A percentile compares a stretch with the other conserved stretches of the same genome.
Evolutionary conservation across 2,329 filamentous ascomycete species (phyloP).

Genomic region (Exophiala alcalophila): DNA sequence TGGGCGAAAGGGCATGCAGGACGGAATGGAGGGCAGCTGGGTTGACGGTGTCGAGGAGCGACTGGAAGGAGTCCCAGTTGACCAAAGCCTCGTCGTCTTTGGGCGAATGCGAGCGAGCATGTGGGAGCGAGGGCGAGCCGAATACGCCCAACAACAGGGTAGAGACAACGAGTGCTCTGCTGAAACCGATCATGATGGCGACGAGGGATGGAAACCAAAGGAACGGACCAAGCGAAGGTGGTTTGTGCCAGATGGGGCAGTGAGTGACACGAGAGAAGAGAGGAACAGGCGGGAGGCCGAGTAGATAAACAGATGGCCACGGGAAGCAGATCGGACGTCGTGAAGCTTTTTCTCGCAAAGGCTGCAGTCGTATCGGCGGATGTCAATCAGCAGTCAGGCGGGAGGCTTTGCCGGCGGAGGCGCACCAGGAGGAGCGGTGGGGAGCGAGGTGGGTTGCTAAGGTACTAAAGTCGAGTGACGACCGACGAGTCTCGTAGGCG

Average conservation of each 20-base stretch:
- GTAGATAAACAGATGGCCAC: conserved; percentile 9
- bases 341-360: background rate
- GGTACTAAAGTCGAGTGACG: no score
- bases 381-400: no score
- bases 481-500: no score
- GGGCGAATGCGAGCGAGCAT: conserved; percentile 15
- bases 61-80: conserved; percentile 46
- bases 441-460: no score
- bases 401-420: no score
- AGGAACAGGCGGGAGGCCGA: conserved; percentile 4
- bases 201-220: background rate
- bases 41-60: conserved; percentile 56
- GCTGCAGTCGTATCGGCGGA: background rate
- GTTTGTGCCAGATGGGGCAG: conserved; percentile 13
- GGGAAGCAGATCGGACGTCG: background rate
- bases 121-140: conserved; percentile 21
- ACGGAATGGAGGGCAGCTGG: conserved; percentile 63
- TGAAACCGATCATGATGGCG: conserved; percentile 26
- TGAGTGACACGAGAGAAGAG: conserved; percentile 14
- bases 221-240: conserved; percentile 16
- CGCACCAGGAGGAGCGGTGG: no score
- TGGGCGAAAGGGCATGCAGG: conserved; percentile 61
- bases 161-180: conserved; percentile 25
- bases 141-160: conserved; percentile 25
- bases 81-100: conserved; percentile 25